Evolutionary conservation across 2,329 filamentous ascomycete species (phyloP).

Genomic region (Hypoxylon sp.): DNA sequence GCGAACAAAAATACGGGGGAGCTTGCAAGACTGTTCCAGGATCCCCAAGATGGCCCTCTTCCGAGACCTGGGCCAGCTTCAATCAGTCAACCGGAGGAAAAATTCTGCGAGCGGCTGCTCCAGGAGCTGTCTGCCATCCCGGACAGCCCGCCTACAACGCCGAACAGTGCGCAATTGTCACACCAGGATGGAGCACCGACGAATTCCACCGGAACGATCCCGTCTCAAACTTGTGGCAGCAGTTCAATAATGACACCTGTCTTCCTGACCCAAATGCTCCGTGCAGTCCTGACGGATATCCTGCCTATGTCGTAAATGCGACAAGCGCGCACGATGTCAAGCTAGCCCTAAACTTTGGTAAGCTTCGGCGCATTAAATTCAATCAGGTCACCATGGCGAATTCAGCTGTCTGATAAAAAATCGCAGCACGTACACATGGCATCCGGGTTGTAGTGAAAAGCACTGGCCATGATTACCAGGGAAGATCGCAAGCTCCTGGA

Average conservation of each 20-base stretch:
- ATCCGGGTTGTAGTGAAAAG: constrained; percentile 62
- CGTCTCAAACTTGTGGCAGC: too few species aligned
- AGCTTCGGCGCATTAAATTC: constrained; percentile 2
- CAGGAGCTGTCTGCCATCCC: constrained; percentile 63
- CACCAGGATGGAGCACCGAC: constrained; percentile 54
- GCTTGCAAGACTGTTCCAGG: constrained; percentile 22
- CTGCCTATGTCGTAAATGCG: constrained; percentile 60
- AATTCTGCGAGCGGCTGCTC: constrained; percentile 61
- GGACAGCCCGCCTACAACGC: constrained; percentile 53
- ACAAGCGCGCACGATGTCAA: constrained; percentile 50
- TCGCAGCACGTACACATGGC: constrained; percentile 59
- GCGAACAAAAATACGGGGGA: background rate
- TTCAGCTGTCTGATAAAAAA: constrained; percentile 10
- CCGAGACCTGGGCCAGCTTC: constrained; percentile 61
- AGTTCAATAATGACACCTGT: constrained; percentile 63
- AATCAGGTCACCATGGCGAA: background rate
- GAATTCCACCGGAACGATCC: constrained; percentile 53
- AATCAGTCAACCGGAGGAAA: constrained; percentile 61
- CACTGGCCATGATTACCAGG: constrained; percentile 63
- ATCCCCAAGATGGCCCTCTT: constrained; percentile 62
- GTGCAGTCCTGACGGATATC: constrained; percentile 59
- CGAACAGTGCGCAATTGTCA: constrained; percentile 53
- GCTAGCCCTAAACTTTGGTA: constrained; percentile 61
- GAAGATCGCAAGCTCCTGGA: constrained; percentile 63
- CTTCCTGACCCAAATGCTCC: constrained; percentile 58